Evolutionary conservation across 805 yeast genomes (phyloP).

Genomic region (Candida manassasensis): DNA sequence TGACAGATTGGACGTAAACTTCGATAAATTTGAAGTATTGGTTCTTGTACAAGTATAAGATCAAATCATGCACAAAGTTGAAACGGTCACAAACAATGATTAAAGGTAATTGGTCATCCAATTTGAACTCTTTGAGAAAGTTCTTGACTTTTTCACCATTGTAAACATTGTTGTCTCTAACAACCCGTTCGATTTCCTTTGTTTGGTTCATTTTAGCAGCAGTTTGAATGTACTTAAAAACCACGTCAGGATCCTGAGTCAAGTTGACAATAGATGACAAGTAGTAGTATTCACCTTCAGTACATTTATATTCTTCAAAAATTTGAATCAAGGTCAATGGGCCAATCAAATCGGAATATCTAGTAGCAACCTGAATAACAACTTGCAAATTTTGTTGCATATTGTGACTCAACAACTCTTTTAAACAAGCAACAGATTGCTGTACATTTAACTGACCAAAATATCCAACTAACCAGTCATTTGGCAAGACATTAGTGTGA

Average conservation of each 20-base stretch:
- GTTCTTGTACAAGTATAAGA: slow-evolving; percentile 89
- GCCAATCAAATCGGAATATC: slow-evolving; percentile 91
- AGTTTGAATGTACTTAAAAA: slow-evolving; percentile 90
- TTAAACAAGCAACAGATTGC: slow-evolving; percentile 82
- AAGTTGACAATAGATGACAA: slow-evolving; percentile 89
- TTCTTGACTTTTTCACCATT: slow-evolving; percentile 97
- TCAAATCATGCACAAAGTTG: slow-evolving; percentile 87
- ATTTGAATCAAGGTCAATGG: slow-evolving; percentile 78
- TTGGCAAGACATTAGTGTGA: slow-evolving; percentile 77
- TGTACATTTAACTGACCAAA: slow-evolving; percentile 94
- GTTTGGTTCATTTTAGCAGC: slow-evolving; percentile 87
- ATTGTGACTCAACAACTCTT: slow-evolving; percentile 75
- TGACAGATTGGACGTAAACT: slow-evolving; percentile 96
- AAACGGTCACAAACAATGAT: slow-evolving; percentile 94
- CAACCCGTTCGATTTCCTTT: slow-evolving; percentile 93
- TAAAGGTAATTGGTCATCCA: slow-evolving; percentile 93
- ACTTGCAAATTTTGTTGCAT: slow-evolving; percentile 85
- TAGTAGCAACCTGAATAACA: slow-evolving; percentile 94
- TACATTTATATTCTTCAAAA: slow-evolving; percentile 89
- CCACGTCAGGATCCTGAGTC: slow-evolving; percentile 92
- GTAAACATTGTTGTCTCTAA: slow-evolving; percentile 88
- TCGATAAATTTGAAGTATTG: slow-evolving; percentile 95
- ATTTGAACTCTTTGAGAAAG: slow-evolving; percentile 87
- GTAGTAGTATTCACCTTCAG: slow-evolving; percentile 92
- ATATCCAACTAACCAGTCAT: slow-evolving; percentile 89